Percentiles rank a stretch among this genome's conserved stretches.
Conservation (phyloP, 352 stramenopile genomes). For the Sclerospora graminicola region DNA sequence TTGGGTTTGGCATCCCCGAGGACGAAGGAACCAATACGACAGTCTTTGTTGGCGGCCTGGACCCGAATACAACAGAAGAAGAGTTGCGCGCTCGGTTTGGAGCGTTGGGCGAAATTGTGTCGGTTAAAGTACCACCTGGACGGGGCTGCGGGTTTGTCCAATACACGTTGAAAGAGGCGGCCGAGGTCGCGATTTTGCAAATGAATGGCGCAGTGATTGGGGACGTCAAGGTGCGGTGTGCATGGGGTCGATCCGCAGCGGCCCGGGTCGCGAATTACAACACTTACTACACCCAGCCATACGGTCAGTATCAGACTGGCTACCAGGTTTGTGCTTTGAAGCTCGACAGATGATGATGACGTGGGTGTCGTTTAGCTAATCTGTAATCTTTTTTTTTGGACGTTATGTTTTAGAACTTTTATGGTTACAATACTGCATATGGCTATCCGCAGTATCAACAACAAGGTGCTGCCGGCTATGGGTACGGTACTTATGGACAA, state of each 20-base stretch:
- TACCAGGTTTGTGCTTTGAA: conserved; percentile 24
- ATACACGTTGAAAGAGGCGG: conserved; percentile 71
- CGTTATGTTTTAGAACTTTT: conserved; percentile 29
- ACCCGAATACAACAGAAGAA: conserved; percentile 70
- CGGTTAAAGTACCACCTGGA: conserved; percentile 39
- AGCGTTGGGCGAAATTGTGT: conserved; percentile 61
- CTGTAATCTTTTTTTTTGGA: no score
- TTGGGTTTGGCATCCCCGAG: conserved; percentile 20
- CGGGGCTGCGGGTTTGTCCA: conserved; percentile 88
- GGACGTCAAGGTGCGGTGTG: conserved; percentile 77
- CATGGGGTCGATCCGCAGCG: conserved; percentile 77
- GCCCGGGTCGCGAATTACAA: conserved; percentile 26
- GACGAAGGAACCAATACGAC: conserved; percentile 81
- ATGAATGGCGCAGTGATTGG: conserved; percentile 82
- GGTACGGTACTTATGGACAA: conserved; percentile 39
- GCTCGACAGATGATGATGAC: neutral
- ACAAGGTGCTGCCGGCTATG: conserved; percentile 25
- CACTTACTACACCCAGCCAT: conserved; percentile 50
- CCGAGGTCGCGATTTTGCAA: conserved; percentile 80
- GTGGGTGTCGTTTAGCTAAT: no score
- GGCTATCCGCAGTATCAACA: conserved; percentile 27
- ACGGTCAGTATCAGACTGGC: conserved; percentile 30
- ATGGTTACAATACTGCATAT: conserved; percentile 50
- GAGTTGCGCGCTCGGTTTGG: conserved; percentile 78
- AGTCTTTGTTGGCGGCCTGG: conserved; percentile 87